These are phyloP conservation scores for Colletotrichum magnum DNA, from an alignment of 2,329 filamentous ascomycete genomes.

Conservation along the genomic window DNA sequence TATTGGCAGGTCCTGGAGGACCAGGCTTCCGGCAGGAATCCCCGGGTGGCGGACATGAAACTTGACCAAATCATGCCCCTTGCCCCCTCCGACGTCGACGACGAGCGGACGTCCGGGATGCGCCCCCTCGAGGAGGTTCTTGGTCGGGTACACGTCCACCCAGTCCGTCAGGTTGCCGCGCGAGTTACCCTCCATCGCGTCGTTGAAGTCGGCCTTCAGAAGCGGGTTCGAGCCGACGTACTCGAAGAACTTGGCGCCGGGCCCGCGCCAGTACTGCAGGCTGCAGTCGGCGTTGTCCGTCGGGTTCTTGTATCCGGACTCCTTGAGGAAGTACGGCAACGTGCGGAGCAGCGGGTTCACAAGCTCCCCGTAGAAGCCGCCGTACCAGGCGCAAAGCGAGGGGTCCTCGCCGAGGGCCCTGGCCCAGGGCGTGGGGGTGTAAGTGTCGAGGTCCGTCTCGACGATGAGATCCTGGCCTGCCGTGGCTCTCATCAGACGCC, in stretches of 20 bases:
- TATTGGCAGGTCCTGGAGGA: slow-evolving; percentile 52
- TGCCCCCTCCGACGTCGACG: slow-evolving; percentile 54
- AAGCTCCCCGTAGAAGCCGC: slow-evolving; percentile 51
- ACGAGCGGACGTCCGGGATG: slow-evolving; percentile 48
- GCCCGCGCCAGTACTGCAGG: slow-evolving; percentile 50
- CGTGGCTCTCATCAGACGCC: slow-evolving; percentile 53
- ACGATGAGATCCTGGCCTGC: slow-evolving; percentile 52
- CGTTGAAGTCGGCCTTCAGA: slow-evolving; percentile 50
- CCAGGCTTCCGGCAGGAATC: slow-evolving; percentile 45
- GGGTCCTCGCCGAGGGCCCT: slow-evolving; percentile 47
- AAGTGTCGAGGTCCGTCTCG: slow-evolving; percentile 52
- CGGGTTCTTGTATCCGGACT: slow-evolving; percentile 52
- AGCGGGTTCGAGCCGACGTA: slow-evolving; percentile 48
- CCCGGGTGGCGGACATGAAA: slow-evolving; percentile 48
- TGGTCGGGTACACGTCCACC: slow-evolving; percentile 45
- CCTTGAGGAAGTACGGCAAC: slow-evolving; percentile 50
- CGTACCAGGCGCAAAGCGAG: slow-evolving; percentile 50
- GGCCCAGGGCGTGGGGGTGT: slow-evolving; percentile 51
- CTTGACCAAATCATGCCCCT: slow-evolving; percentile 54
- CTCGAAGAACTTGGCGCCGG: slow-evolving; percentile 49
- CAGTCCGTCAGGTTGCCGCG: slow-evolving; percentile 54
- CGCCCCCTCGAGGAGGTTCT: slow-evolving; percentile 46
- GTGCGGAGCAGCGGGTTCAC: slow-evolving; percentile 49
- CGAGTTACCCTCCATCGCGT: slow-evolving; percentile 55
- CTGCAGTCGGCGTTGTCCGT: slow-evolving; percentile 50